These are phyloP conservation scores for Stephania yunnanensis DNA, from an alignment of 164 flowering plant genomes.

Conservation along the genomic window DNA sequence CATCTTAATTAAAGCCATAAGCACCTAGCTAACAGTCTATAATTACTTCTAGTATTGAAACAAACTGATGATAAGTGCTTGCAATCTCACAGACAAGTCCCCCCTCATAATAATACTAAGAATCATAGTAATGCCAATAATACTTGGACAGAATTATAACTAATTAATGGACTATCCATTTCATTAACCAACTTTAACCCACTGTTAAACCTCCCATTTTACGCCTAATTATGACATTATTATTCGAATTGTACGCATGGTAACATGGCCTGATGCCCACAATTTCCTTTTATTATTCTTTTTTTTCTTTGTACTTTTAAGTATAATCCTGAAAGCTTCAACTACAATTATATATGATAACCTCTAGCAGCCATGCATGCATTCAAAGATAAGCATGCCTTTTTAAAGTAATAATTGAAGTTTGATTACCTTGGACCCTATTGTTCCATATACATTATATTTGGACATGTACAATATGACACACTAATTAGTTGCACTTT, in stretches of 20 bases:
- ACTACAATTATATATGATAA: background rate
- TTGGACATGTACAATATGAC: too few species aligned
- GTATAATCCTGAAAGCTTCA: background rate
- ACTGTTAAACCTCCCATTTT: background rate
- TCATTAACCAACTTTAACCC: background rate
- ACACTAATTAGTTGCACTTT: too few species aligned
- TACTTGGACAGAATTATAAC: background rate
- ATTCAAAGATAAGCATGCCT: background rate
- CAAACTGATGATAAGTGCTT: background rate
- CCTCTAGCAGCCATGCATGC: background rate
- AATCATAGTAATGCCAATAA: background rate
- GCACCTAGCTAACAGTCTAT: too few species aligned
- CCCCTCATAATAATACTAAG: background rate
- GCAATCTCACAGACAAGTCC: background rate
- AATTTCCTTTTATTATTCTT: background rate
- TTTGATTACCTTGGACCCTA: background rate
- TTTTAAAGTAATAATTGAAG: background rate
- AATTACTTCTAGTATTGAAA: background rate
- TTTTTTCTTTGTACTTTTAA: too few species aligned
- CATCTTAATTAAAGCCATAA: background rate
- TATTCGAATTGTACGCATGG: background rate
- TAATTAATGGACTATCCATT: background rate
- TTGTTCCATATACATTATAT: background rate
- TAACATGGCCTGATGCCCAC: background rate
- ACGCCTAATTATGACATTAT: background rate